These are phyloP conservation scores for Fusarium keratoplasticum DNA, from an alignment of 2,329 filamentous ascomycete species.

Conservation along the genomic window DNA sequence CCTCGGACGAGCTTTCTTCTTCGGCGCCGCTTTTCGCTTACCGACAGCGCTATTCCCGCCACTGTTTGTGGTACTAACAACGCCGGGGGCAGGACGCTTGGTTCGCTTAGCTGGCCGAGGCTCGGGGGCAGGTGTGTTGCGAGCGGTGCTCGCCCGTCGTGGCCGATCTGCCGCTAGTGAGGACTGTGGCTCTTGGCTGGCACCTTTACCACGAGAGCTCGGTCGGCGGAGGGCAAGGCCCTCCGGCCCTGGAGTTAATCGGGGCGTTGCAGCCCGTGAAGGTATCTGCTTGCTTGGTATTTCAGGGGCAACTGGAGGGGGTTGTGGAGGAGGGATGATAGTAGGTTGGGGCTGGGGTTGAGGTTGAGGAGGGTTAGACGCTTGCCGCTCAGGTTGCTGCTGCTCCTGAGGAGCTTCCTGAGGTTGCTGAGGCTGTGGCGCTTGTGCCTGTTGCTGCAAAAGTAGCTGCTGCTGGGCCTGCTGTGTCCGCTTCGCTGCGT, in stretches of 20 bases:
- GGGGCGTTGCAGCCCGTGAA: slow-evolving; percentile 51
- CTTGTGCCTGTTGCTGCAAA: slow-evolving; percentile 23
- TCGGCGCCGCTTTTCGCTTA: slow-evolving; percentile 76
- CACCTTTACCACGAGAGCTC: slow-evolving; percentile 63
- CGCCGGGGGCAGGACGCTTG: slow-evolving; percentile 78
- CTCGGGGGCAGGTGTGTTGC: slow-evolving; percentile 68
- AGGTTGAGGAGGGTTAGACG: slow-evolving; percentile 29
- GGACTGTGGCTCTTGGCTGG: slow-evolving; percentile 62
- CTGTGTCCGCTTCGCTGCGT: slow-evolving; percentile 57
- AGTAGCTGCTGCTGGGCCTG: slow-evolving; percentile 42
- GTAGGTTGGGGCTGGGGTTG: slow-evolving; percentile 37
- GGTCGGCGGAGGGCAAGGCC: slow-evolving; percentile 56
- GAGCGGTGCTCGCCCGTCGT: slow-evolving; percentile 67
- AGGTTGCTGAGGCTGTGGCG: neutral
- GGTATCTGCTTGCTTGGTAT: slow-evolving; percentile 45
- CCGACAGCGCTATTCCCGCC: slow-evolving; percentile 76
- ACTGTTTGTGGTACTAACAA: slow-evolving; percentile 72
- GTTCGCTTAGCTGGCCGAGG: slow-evolving; percentile 65
- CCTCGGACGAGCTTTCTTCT: slow-evolving; percentile 69
- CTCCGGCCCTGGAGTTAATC: slow-evolving; percentile 51
- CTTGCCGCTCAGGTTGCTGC: slow-evolving; percentile 38
- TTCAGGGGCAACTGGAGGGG: slow-evolving; percentile 27
- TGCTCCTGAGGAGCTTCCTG: slow-evolving; percentile 24
- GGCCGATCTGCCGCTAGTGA: slow-evolving; percentile 65
- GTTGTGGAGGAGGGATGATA: slow-evolving; percentile 20